These are phyloP conservation scores for Yamadazyma membranifaciens DNA, from an alignment of 1,139 yeast genomes.

Conservation along the genomic window DNA sequence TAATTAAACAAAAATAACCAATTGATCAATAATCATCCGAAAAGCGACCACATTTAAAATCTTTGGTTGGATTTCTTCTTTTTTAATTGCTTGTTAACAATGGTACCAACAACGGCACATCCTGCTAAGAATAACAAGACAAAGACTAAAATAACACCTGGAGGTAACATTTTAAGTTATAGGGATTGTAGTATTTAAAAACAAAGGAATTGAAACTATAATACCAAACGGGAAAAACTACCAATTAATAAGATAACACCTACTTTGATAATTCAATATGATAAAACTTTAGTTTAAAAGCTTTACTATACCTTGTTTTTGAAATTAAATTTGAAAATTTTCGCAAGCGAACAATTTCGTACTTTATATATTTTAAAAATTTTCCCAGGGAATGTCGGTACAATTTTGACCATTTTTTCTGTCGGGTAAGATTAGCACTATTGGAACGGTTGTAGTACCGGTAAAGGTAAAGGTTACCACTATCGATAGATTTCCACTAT, in stretches of 20 bases:
- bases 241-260: too few relatives aligned
- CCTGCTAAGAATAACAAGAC: conserved; percentile 45
- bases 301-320: neutral
- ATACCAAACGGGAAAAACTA: neutral
- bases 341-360: neutral
- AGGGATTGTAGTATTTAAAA: neutral
- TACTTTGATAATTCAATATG: too few relatives aligned
- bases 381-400: neutral
- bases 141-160: conserved; percentile 53
- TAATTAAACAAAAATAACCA: conserved; percentile 1
- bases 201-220: neutral
- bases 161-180: conserved; percentile 37
- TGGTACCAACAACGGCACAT: conserved; percentile 34
- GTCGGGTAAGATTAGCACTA: too few relatives aligned
- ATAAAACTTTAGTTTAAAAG: too few relatives aligned
- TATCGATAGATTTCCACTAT: too few relatives aligned
- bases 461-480: too few relatives aligned
- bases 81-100: conserved; percentile 38
- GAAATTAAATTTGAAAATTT: neutral
- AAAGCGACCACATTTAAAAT: conserved; percentile 28
- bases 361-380: neutral
- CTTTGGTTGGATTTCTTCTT: conserved; percentile 48
- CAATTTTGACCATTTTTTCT: too few relatives aligned
- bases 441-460: too few relatives aligned
- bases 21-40: neutral